Base-by-base conservation (phyloP, 2,329 filamentous ascomycete genomes). In the Neopestalotiopsis clavispora region DNA sequence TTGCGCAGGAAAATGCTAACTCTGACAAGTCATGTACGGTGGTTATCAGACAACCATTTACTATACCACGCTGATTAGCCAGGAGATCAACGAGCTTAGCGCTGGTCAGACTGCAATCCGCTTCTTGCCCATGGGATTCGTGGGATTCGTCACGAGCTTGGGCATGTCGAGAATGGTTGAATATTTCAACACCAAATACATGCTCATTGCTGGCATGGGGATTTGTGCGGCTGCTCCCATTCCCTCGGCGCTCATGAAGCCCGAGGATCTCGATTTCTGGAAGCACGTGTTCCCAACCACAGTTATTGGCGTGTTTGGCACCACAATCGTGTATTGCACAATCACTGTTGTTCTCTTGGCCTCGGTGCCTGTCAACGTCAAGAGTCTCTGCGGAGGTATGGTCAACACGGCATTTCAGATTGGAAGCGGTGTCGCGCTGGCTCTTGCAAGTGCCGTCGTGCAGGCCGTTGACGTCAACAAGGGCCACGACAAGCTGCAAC, bases 11-110 rank as follows among this genome's bases (percentile, higher is more conserved):
- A 52, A 6, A 23, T 34, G 34, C 59, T 62, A 30, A 62, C 32
- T 12, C 52, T 9, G 14, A 28, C 20, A 10, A 67, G 80, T 81
- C 63, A 78, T 78, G 68, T 82, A 83, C 68, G 81, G 81, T 14
- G 80, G 79, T 38, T 83, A 83, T 68, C 80, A 83, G 68, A 81
- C 79, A 1, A 75, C 81, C 3, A 78, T 83, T 62, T 83, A 82
- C 72, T 83, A 82, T 66, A 80, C 78, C n/a, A 80, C 81, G 2
- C 72, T 83, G 5, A 80, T 81, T 40, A 78, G 81, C 0, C 81
- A 83, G 66, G 75, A 83, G 71, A 74, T 82, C 17, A 77, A 82
- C 65, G 69, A 78, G 13, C 75, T 83, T 10, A 79, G 77, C 12
- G 79, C 81, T 1, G 79, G 80, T 1, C 72, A 79, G 42, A 82